Evolutionary conservation across 257 asterid species (phyloP), one percentile per base, ranked within the genome.

Genomic region (Jacaranda copaia): DNA sequence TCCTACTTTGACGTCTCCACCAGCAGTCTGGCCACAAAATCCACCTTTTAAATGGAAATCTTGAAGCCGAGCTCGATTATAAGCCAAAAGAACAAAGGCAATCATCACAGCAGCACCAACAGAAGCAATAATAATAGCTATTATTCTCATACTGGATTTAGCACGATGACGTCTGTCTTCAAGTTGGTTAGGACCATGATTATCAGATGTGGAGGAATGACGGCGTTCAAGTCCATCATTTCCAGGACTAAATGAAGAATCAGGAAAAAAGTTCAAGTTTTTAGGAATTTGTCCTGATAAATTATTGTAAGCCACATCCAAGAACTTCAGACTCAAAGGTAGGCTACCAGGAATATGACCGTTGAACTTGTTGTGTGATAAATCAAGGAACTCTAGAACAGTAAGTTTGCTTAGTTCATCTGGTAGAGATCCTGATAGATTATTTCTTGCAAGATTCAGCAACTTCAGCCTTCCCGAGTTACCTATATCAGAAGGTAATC

Each of bases 51-150:
- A 80, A 73, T 61, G 92, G 72, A 88, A 87, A 79, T 86, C 88
- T 18, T 81, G 88, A 65, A 73, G 76, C 10, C 86, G 91, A 20
- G 93, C 87, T 49, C 95, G 89, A 76, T 77, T 88, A 85, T 93
- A 93, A 57, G 96, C 97, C 39, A 87, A 77, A 11, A 93, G 88
- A 78, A 91, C 89, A 72, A 91, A 80, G 39, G 89, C 90, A 78
- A 93, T 89, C 96, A 93, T 87, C 73, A 88, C 71, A 75, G 81
- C 88, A 75, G 98, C 93, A 82, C 92, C 93, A 83, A 87, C 81
- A 11, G 88, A 88, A 75, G 97, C 96, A 85, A 87, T 90, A 71
- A 91, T 89, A 59, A 93, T 92, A 73, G 95, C 96, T 72, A 93
- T 42, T 42, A 42, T 84, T 78, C 65, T 86, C 64, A 87, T 80